Conservation (phyloP, 23 red algal genomes). For the Gracilariopsis chorda region DNA sequence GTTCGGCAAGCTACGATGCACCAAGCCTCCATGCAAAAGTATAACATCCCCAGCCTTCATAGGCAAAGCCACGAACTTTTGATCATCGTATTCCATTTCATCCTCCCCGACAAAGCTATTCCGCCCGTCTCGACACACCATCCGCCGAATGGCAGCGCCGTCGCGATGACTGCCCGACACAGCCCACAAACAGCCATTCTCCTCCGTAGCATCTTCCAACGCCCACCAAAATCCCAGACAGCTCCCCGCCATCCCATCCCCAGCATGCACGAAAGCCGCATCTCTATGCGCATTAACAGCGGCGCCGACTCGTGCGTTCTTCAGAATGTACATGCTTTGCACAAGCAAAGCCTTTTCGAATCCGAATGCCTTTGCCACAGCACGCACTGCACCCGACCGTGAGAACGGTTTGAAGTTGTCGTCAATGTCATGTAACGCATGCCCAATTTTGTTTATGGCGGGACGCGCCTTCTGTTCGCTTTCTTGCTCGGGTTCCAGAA, state of each 20-base stretch:
- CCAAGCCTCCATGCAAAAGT: conserved; percentile 53
- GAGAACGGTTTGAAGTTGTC: conserved; percentile 65
- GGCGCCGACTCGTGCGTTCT: conserved; percentile 69
- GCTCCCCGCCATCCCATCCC: background rate
- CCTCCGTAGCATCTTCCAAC: conserved; percentile 46
- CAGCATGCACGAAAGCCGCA: conserved; percentile 50
- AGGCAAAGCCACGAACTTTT: conserved; percentile 42
- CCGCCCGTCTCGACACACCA: background rate
- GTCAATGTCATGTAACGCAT: conserved; percentile 78
- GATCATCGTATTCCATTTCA: background rate
- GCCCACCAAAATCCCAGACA: conserved; percentile 88
- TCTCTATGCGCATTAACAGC: conserved; percentile 74
- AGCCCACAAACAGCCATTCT: conserved; percentile 90
- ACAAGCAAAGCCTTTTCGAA: conserved; percentile 19
- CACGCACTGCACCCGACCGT: background rate
- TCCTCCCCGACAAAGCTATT: background rate
- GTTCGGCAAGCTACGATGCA: conserved; percentile 65
- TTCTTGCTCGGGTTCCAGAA: conserved; percentile 17
- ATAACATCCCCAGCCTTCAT: conserved; percentile 50
- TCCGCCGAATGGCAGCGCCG: background rate
- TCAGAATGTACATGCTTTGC: conserved; percentile 93
- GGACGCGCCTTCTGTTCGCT: background rate
- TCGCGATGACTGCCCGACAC: conserved; percentile 67
- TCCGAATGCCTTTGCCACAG: background rate
- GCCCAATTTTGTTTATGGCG: conserved; percentile 90